Base-by-base conservation (phyloP, 768 basidiomycete species). In the Cystofilobasidium capitatum region DNA sequence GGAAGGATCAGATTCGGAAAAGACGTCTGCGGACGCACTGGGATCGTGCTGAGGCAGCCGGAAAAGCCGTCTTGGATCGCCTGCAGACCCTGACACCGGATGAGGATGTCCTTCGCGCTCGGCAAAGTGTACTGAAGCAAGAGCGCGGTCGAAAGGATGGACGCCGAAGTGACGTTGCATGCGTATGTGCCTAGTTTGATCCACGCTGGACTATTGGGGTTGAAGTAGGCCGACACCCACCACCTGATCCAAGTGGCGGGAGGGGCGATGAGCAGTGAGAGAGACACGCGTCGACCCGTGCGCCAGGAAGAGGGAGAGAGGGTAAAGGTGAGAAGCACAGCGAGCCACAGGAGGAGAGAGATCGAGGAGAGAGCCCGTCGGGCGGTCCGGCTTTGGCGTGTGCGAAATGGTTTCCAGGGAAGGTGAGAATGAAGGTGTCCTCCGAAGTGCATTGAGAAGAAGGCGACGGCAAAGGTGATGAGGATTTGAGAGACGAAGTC, bases 61-160 rank as follows among this genome's bases (percentile, higher is more conserved):
- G 92, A 97, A 74, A 91, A 96, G 6, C 96, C 96, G 75, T 97
- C 91, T 26, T 81, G 79, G 42, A 98, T 78, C 1, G 91, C 92
- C 73, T 89, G 86, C 44, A 97, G 77, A 20, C 89, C 79, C 29
- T 82, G 81, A 74, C 93, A 96, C 39, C 82, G 81, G 66, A 81
- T 71, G 4, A 22, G 22, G 3, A n/a, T 16, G 31, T 29, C 13
- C 65, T 49, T 29, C 65, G 29, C 29, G 49, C 20, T 13, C 79
- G 79, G 66, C 55, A 44, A 40, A 3, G n/a, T 24, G 14, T 83
- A 83, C 75, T 91, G 88, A 54, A 91, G 76, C 61, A 88, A 84
- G 71, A 84, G 85, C 72, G 88, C 85, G 31, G 81, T 79, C 22
- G 86, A 88, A 29, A 96, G 81, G 66, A 97, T 77, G n/a, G 85